Conservation (phyloP, 2,329 filamentous ascomycete genomes). For the Trichoderma guizhouense region DNA sequence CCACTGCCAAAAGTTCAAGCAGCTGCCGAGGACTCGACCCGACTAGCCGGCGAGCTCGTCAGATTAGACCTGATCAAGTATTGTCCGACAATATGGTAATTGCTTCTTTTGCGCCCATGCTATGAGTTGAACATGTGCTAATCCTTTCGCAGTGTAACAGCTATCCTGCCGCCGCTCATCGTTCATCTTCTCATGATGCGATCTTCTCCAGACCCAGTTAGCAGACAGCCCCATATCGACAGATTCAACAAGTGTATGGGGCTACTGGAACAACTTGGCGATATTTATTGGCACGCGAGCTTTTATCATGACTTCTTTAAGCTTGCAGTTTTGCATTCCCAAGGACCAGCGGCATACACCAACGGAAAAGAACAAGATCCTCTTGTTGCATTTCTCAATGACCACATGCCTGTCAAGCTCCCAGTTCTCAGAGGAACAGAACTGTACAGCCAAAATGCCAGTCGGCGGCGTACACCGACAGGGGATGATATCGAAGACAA, state of each 20-base stretch:
- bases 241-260: slow-evolving; percentile 21
- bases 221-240: not conserved
- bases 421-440: not conserved
- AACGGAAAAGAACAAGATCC: slow-evolving; percentile 2
- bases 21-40: slow-evolving; percentile 20
- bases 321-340: slow-evolving; percentile 12
- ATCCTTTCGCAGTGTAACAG: slow-evolving; percentile 20
- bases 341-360: not conserved
- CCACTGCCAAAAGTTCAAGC: slow-evolving; percentile 16
- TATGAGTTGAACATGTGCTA: not conserved
- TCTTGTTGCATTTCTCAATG: slow-evolving; percentile 15
- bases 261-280: slow-evolving; percentile 20
- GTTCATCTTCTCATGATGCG: slow-evolving; percentile 22
- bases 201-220: not conserved
- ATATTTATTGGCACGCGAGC: slow-evolving; percentile 24
- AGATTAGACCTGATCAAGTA: slow-evolving; percentile 19
- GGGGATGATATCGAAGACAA: not conserved
- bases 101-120: not conserved
- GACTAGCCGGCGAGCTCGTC: slow-evolving; percentile 18
- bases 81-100: slow-evolving; percentile 23
- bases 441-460: not conserved
- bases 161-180: slow-evolving; percentile 21
- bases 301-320: slow-evolving; percentile 25
- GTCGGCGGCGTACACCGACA: not conserved
- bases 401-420: not conserved